Conservation (phyloP, 2,329 filamentous ascomycete genomes). For the Ophiostoma quercus region DNA sequence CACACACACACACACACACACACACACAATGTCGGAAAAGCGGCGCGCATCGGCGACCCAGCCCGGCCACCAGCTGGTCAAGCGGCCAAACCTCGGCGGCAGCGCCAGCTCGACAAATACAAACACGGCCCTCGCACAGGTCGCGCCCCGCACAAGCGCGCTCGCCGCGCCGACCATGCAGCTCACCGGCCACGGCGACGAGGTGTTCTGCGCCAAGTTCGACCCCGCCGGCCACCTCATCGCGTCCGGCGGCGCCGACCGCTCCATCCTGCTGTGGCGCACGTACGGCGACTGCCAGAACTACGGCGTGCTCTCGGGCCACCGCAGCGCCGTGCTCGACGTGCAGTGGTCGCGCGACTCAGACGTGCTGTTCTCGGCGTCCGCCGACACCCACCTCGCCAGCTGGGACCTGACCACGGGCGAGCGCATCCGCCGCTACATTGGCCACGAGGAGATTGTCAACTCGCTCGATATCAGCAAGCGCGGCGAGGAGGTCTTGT, state of each 20-base stretch:
- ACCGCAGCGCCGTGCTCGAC: constrained; percentile 86
- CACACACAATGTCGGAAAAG: constrained; percentile 77
- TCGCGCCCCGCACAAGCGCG: constrained; percentile 74
- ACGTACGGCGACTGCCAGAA: constrained; percentile 92
- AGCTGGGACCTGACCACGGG: constrained; percentile 94
- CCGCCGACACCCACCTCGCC: constrained; percentile 85
- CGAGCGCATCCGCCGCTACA: constrained; percentile 82
- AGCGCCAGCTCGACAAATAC: constrained; percentile 31
- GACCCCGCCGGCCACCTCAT: constrained; percentile 83
- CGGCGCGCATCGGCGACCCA: constrained; percentile 73
- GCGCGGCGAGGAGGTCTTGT: constrained; percentile 81
- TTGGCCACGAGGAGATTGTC: constrained; percentile 93
- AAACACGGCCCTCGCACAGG: constrained; percentile 45
- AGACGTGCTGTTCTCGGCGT: constrained; percentile 82
- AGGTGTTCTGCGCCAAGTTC: constrained; percentile 87
- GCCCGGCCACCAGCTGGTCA: constrained; percentile 78
- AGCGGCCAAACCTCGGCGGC: constrained; percentile 69
- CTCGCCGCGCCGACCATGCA: constrained; percentile 93
- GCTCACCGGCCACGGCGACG: constrained; percentile 72
- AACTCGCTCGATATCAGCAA: constrained; percentile 85
- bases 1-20: too few relatives aligned
- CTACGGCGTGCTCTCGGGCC: constrained; percentile 80
- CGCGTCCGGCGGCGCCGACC: constrained; percentile 92
- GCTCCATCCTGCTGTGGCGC: constrained; percentile 89
- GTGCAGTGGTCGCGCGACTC: constrained; percentile 97